phyloP scores from a whole-genome alignment of 768 basidiomycete species.

The Naganishia vaughanmartiniae region DNA sequence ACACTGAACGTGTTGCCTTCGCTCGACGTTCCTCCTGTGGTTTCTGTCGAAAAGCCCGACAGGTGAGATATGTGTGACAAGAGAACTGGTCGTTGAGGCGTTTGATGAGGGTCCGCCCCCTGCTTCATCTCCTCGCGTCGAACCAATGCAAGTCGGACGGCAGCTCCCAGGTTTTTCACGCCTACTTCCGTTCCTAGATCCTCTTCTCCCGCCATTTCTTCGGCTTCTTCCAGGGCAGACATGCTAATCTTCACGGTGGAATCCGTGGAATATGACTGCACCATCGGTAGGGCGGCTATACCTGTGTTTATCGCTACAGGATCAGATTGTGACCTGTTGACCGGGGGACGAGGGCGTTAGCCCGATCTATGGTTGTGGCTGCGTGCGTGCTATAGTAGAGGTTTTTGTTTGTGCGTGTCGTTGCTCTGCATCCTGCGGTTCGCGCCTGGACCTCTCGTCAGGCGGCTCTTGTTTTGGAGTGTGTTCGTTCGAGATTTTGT shows the following conservation, averaged over 20 bases:
- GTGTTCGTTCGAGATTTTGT: not conserved
- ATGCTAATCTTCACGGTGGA: not conserved
- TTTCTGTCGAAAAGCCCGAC: constrained; percentile 8
- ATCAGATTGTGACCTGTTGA: no score
- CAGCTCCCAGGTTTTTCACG: not conserved
- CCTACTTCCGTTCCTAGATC: not conserved
- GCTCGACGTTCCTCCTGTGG: constrained; percentile 14
- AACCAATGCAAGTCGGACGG: not conserved
- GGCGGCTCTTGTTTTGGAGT: not conserved
- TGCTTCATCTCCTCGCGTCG: not conserved
- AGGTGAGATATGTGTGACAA: not conserved
- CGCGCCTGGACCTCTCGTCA: no score
- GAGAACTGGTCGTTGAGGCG: not conserved
- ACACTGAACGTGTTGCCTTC: constrained; percentile 14
- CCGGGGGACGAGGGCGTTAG: no score
- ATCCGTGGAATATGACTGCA: not conserved
- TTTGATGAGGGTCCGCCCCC: not conserved
- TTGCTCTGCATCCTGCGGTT: not conserved
- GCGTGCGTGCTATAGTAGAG: no score
- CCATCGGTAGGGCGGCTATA: not conserved
- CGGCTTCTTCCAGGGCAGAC: not conserved
- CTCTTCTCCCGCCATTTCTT: not conserved
- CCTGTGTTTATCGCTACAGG: not conserved
- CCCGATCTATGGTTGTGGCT: not conserved
- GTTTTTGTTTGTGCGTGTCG: not conserved